Base-by-base conservation (phyloP, 768 basidiomycete genomes). In the Pisolithus tinctorius region DNA sequence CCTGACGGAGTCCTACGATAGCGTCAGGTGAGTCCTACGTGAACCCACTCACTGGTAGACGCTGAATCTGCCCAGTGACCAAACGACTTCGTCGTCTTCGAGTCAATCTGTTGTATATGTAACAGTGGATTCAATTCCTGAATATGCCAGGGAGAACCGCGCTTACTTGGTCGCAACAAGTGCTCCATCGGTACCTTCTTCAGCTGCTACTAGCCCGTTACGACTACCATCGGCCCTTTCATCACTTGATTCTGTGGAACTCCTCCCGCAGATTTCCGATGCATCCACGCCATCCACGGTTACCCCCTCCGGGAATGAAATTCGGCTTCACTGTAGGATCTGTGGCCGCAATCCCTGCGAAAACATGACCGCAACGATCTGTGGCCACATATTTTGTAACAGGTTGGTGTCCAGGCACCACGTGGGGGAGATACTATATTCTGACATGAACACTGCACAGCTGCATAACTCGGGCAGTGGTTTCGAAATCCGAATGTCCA, bases 381-480 rank as follows among this genome's bases (percentile, higher is more conserved):
- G 82, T 57, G 82, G 82, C 3, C 82, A 84, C 54, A 57, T 84
- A 16, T 84, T 84, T 55, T 84, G 82, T 57, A 72, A 78, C 49
- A 52, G 70, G 82, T 81, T 51, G 23, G 76, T 63, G 45, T 57
- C 39, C 4, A 17, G 17, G 5, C 13, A 20, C 39, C 31, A 6
- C 23, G 39, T n/a, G 37, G 16, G 16, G 36, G 36, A 45, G 6
- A 27, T 40, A 4, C 4, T 23, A 29, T 23, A 11, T 31, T 9
- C 20, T 42, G 14, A 54, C 14, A 20, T 4, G 8, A 23, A 16
- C 40, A 23, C 38, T 29, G 41, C n/a, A 2, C 53, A 83, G 81
- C 48, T 83, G 81, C 50, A 82, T 83, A 53, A 74, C 74, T 2
- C 69, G 74, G 23, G 73, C 71, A 11, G 66, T 82, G 16, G 66